Percentiles rank a stretch among this genome's conserved stretches.
phyloP scores from a whole-genome alignment of 768 basidiomycete genomes.

The Clitopilus hobsonii region DNA sequence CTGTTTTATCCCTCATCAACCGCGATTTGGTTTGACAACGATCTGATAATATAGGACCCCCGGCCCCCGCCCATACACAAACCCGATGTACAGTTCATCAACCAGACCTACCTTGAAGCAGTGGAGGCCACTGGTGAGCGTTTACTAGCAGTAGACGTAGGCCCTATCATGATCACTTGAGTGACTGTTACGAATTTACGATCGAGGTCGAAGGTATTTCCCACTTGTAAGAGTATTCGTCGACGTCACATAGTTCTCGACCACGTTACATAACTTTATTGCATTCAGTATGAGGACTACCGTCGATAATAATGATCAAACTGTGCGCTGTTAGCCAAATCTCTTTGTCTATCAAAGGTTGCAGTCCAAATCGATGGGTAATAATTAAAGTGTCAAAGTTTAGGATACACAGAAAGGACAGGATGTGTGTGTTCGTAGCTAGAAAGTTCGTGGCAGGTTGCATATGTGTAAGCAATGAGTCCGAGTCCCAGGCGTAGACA shows the following conservation, averaged over 20 bases:
- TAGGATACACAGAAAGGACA: conserved; percentile 1
- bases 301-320: too few species aligned
- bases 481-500: conserved; percentile 2
- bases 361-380: too few species aligned
- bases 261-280: too few species aligned
- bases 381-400: not conserved
- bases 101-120: not conserved
- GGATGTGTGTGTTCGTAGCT: not conserved
- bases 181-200: too few species aligned
- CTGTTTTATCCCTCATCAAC: not conserved
- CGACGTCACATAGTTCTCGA: too few species aligned
- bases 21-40: not conserved
- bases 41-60: not conserved
- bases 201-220: too few species aligned
- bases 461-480: not conserved
- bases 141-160: too few species aligned
- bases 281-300: too few species aligned
- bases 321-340: too few species aligned
- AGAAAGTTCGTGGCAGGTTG: not conserved
- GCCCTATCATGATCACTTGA: too few species aligned
- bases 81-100: not conserved
- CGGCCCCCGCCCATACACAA: not conserved
- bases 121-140: too few species aligned
- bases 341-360: not conserved
- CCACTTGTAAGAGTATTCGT: too few species aligned